Base-by-base conservation (phyloP, 2,329 filamentous ascomycete genomes). In the Trichoderma gracile region DNA sequence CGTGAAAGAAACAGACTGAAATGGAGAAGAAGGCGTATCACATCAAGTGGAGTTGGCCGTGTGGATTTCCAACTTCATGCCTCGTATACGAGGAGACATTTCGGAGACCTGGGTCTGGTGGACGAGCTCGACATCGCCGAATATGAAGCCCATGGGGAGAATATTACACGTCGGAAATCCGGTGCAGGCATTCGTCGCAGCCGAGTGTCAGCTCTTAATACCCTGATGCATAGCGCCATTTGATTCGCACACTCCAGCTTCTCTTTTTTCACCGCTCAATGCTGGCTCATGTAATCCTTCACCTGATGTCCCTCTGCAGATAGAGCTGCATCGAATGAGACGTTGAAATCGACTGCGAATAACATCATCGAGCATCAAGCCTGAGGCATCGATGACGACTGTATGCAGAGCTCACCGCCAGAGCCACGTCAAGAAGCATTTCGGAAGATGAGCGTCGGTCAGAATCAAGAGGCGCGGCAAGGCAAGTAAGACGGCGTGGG, bases 341-440 rank as follows among this genome's bases (percentile, higher is more conserved):
- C 23, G 27, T 21, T 12, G 50, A 25, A 30, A 52, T 12, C 17
- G 25, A 38, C 33, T 5, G 17, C n/a, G 49, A 33, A 17, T 30
- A 42, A 14, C 27, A 53, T 7, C 30, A 40, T 50, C 49, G 3
- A 46, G 8, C 10, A 58, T 38, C 52, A 47, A 10, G 23, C n/a
- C 21, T 43, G 23, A 25, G 8, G 33, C 12, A 15, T 45, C 43
- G 23, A 23, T 52, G 54, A 49, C 15, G 17, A 17, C 33, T 12
- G 12, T 19, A 45, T 45, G 38, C 58, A 54, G 27, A 30, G 25
- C 40, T 62, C 58, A 62, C 47, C 47, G 58, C 58, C 58, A 45
- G 21, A 15, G 43, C 21, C 23, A 40, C 33, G 38, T 61, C 21
- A 42, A 52, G 6, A 50, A 53, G n/a, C 25, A 21, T 10, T 25